Base-by-base conservation (phyloP, 1,139 yeast species). In the Yamadazyma atmosphaerica region DNA sequence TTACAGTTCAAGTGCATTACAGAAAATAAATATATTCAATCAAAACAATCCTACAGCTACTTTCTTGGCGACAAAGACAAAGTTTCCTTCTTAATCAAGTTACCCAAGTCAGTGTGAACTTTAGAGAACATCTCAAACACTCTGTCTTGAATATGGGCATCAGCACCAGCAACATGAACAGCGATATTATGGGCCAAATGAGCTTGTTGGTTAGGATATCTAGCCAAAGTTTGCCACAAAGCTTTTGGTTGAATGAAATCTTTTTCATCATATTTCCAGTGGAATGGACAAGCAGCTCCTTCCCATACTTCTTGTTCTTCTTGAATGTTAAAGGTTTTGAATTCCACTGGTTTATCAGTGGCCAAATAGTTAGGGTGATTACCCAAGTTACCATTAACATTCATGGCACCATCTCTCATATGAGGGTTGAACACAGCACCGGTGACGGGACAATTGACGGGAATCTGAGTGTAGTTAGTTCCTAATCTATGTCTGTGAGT, bases 371-470 rank as follows among this genome's bases (percentile, higher is more conserved):
- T 89, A 59, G 97, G 96, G 54, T 79, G 77, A 41, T 80, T 62
- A 37, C 97, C 97, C 61, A 85, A 78, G 76, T 90, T 90, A 42
- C 89, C 92, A 60, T 86, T 81, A 40, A 87, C 88, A 45, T 66
- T 68, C 94, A 87, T 84, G 37, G 80, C 74, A 60, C 98, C 98
- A 60, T 89, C 97, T 65, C 98, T 82, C 59, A 83, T 79, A 63
- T 79, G 73, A 47, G 86, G 86, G 67, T 79, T 68, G 68, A 54
- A 72, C 19, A 69, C 72, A 31, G 58, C 55, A 39, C 74, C 79
- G 45, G 74, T 56, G 21, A 61, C 74, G 43, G 79, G 86, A 70
- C 86, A 79, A 63, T 81, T 81, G 50, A 83, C 86, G 33, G 90
- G 90, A 48, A 83, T 79, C 62, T 81, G 86, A 45, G 77, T 73